Percentiles rank a stretch among this genome's conserved stretches.
Evolutionary conservation across 805 yeast species (phyloP).

Genomic region (Zygosaccharomyces kombuchaensis): DNA sequence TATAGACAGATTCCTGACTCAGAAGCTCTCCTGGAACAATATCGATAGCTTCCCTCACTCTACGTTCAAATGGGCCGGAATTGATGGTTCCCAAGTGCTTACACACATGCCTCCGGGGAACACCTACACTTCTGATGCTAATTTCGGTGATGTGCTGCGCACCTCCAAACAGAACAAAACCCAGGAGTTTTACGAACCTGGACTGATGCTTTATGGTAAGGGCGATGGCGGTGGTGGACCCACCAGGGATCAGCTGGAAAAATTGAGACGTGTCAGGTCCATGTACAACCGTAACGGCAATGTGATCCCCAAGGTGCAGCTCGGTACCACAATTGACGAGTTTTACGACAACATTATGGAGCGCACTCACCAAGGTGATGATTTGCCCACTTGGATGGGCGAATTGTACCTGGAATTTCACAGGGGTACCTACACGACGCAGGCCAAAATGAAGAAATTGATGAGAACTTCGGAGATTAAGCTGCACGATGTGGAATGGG

Average conservation of each 20-base stretch:
- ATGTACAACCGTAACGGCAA: slow-evolving; percentile 72
- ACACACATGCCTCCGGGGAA: slow-evolving; percentile 98
- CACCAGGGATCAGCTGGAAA: slow-evolving; percentile 87
- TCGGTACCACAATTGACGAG: slow-evolving; percentile 69
- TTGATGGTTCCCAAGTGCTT: slow-evolving; percentile 88
- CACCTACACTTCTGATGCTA: slow-evolving; percentile 90
- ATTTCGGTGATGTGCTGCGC: slow-evolving; percentile 87
- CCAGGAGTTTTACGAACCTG: slow-evolving; percentile 71
- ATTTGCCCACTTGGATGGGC: slow-evolving; percentile 85
- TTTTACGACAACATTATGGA: slow-evolving; percentile 66
- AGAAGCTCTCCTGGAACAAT: slow-evolving; percentile 94
- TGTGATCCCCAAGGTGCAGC: slow-evolving; percentile 69
- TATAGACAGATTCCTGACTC: slow-evolving; percentile 80
- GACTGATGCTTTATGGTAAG: slow-evolving; percentile 78
- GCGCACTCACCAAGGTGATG: slow-evolving; percentile 59
- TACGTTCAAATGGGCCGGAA: slow-evolving; percentile 92
- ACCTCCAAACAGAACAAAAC: slow-evolving; percentile 80
- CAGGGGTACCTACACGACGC: slow-evolving; percentile 95
- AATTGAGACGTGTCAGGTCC: slow-evolving; percentile 87
- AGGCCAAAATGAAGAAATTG: slow-evolving; percentile 75
- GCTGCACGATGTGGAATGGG: slow-evolving; percentile 78
- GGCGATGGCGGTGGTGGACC: slow-evolving; percentile 99
- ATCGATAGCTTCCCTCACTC: slow-evolving; percentile 85
- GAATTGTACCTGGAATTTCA: slow-evolving; percentile 93
- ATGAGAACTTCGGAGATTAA: slow-evolving; percentile 73